Conservation (phyloP, 2,329 filamentous ascomycete species). For the Sarocladium brachiariae region DNA sequence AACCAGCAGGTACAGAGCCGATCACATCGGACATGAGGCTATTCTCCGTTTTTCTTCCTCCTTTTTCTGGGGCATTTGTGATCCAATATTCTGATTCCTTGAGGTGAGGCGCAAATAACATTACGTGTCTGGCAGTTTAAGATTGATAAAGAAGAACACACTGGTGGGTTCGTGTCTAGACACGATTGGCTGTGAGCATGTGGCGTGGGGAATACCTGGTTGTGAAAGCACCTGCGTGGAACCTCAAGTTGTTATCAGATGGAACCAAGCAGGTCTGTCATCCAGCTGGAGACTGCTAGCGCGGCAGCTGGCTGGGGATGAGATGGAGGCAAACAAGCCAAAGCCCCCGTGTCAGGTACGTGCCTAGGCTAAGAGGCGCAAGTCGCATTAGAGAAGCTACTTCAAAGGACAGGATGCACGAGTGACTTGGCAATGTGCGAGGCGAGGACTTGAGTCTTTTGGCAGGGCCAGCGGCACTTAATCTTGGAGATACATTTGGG, state of each 20-base stretch:
- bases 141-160: constrained; percentile 4
- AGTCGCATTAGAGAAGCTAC: neutral
- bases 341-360: neutral
- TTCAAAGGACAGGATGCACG: no score
- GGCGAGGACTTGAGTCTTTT: no score
- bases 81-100: neutral
- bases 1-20: no score
- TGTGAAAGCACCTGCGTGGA: neutral
- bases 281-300: no score
- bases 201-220: neutral
- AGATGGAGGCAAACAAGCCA: no score
- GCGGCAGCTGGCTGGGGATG: no score
- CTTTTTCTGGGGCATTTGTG: neutral
- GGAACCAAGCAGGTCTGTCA: no score
- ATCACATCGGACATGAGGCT: no score
- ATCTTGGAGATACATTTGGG: no score
- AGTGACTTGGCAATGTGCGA: no score
- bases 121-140: neutral
- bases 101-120: neutral
- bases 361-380: neutral
- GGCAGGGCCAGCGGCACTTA: no score
- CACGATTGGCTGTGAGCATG: neutral
- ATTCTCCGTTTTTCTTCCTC: neutral
- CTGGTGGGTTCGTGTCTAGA: neutral
- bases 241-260: constrained; percentile 6